phyloP scores from a whole-genome alignment of 305 asterid genomes.

The Plantago coronopus region DNA sequence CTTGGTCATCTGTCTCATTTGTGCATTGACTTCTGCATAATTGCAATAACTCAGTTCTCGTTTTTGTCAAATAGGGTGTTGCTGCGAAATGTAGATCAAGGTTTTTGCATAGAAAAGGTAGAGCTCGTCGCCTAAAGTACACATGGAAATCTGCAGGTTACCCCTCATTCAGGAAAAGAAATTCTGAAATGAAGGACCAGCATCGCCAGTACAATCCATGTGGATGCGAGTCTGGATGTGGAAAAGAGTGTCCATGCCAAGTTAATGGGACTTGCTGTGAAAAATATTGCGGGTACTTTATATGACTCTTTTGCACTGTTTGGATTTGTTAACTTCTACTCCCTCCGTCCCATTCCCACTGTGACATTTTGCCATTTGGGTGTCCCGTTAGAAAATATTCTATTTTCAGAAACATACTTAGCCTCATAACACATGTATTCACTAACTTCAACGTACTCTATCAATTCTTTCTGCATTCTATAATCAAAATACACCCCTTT shows the following conservation, averaged over 20 bases:
- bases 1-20: conserved; percentile 11
- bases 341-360: no score
- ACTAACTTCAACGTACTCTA: not conserved
- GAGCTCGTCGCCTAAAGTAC: conserved; percentile 86
- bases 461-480: not conserved
- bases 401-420: no score
- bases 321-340: conserved; percentile 7
- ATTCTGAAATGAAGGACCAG: conserved; percentile 84
- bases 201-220: conserved; percentile 95
- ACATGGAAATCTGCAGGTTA: conserved; percentile 91
- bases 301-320: conserved; percentile 10
- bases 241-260: conserved; percentile 86
- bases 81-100: conserved; percentile 79
- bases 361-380: conserved; percentile 1
- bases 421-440: no score
- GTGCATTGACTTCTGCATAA: conserved; percentile 21
- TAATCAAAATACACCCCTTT: not conserved
- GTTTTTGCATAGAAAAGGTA: conserved; percentile 82
- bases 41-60: conserved; percentile 19
- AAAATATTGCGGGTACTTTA: conserved; percentile 77
- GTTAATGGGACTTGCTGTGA: conserved; percentile 88
- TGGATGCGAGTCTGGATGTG: conserved; percentile 84
- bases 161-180: conserved; percentile 78
- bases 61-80: conserved; percentile 53
- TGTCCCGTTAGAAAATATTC: no score